Evolutionary conservation across 2,329 filamentous ascomycete species (phyloP).

Genomic region (Amphichorda felina): DNA sequence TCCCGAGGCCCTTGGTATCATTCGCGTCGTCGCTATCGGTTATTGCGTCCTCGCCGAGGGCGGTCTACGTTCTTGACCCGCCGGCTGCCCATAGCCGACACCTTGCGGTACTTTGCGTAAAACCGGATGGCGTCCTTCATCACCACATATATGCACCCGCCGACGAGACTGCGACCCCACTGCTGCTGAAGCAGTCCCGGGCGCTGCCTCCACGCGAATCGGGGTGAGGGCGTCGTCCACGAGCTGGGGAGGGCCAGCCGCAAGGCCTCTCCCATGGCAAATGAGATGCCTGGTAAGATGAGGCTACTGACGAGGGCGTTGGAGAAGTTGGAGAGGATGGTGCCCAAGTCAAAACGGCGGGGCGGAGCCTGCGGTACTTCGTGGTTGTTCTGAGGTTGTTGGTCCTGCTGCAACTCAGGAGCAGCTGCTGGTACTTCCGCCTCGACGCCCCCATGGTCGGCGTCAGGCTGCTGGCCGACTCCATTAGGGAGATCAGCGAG

Average conservation of each 20-base stretch:
- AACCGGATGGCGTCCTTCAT: conserved; percentile 56
- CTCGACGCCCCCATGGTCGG: background rate
- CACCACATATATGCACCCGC: conserved; percentile 80
- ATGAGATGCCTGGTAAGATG: conserved; percentile 72
- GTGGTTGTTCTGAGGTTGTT: conserved; percentile 4
- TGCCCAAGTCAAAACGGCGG: conserved; percentile 18
- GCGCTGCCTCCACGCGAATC: conserved; percentile 9
- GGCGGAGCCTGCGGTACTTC: conserved; percentile 13
- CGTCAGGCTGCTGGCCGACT: too few relatives aligned
- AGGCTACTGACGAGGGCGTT: conserved; percentile 45
- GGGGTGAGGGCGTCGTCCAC: conserved; percentile 42
- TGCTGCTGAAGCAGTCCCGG: conserved; percentile 66
- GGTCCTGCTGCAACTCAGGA: background rate
- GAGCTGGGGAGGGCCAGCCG: conserved; percentile 53
- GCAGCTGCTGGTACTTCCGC: conserved; percentile 12
- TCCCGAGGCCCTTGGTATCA: too few relatives aligned
- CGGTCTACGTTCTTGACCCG: conserved; percentile 39
- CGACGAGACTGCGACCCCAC: conserved; percentile 83
- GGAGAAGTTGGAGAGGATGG: conserved; percentile 28
- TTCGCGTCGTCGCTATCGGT: too few relatives aligned
- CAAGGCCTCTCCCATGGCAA: conserved; percentile 64
- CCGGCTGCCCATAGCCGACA: conserved; percentile 41
- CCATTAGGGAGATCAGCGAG: too few relatives aligned
- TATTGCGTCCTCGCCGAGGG: conserved; percentile 20
- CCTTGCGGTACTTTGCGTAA: conserved; percentile 52